Evolutionary conservation across 2,329 filamentous ascomycete genomes (phyloP).

Genomic region (Aureobasidium namibiae): DNA sequence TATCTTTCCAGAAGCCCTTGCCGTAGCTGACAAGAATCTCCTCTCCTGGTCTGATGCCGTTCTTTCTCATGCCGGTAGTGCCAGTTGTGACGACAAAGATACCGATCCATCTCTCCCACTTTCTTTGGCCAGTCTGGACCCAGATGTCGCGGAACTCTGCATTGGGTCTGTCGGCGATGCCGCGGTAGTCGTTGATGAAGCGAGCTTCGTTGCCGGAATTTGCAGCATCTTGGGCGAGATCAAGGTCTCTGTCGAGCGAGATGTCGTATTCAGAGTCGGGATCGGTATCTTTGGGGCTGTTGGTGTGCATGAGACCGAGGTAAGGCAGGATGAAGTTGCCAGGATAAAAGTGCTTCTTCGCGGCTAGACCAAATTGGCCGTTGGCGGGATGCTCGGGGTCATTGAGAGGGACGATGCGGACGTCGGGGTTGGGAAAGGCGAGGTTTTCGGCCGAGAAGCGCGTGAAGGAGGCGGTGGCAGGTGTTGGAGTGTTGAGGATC

Average conservation of each 20-base stretch:
- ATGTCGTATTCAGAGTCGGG: slow-evolving; percentile 43
- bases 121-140: slow-evolving; percentile 29
- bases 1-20: slow-evolving; percentile 39
- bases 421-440: slow-evolving; percentile 27
- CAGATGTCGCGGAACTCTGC: slow-evolving; percentile 31
- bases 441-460: slow-evolving; percentile 19
- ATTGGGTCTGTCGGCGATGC: slow-evolving; percentile 34
- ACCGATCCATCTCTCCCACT: slow-evolving; percentile 40
- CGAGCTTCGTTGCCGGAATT: slow-evolving; percentile 43
- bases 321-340: slow-evolving; percentile 43
- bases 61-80: slow-evolving; percentile 39
- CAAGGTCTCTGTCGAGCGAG: slow-evolving; percentile 41
- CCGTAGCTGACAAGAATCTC: slow-evolving; percentile 49
- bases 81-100: slow-evolving; percentile 43
- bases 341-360: slow-evolving; percentile 36
- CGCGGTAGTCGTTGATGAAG: slow-evolving; percentile 48
- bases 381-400: slow-evolving; percentile 38
- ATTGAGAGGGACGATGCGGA: slow-evolving; percentile 36
- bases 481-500: slow-evolving; percentile 20
- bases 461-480: slow-evolving; percentile 19
- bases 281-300: slow-evolving; percentile 35
- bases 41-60: slow-evolving; percentile 39
- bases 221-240: slow-evolving; percentile 41
- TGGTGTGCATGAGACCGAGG: slow-evolving; percentile 40
- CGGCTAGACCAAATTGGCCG: slow-evolving; percentile 41